Percentiles rank a stretch among this genome's conserved stretches.
Conservation (phyloP, 139 green algal genomes). For the Micractinium conductrix region DNA sequence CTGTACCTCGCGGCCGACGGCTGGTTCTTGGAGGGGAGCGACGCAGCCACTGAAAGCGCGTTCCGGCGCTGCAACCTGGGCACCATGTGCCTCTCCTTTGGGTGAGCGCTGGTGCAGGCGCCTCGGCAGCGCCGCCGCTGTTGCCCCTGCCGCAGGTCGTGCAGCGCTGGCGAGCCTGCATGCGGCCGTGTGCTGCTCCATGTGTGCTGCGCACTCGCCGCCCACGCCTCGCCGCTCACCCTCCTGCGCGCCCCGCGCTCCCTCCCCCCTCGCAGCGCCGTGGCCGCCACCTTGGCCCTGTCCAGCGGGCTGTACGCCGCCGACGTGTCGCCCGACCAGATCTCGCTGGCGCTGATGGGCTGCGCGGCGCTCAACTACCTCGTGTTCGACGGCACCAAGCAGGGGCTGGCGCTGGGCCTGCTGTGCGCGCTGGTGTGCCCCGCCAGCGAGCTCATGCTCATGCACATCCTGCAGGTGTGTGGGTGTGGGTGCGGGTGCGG, state of each 20-base stretch:
- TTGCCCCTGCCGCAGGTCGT: too few species aligned
- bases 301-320: conserved; percentile 55
- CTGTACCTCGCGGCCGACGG: conserved; percentile 13
- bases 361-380: conserved; percentile 49
- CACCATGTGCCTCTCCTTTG: conserved; percentile 33
- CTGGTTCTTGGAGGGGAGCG: background rate
- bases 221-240: too few species aligned
- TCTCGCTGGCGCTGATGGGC: conserved; percentile 45
- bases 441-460: conserved; percentile 52
- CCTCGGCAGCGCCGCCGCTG: too few species aligned
- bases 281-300: conserved; percentile 56
- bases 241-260: background rate
- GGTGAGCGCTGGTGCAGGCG: conserved; percentile 16
- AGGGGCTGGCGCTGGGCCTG: conserved; percentile 57
- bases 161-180: too few species aligned
- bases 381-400: conserved; percentile 55
- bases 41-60: background rate
- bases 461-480: conserved; percentile 39
- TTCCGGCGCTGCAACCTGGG: conserved; percentile 29
- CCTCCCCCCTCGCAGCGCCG: conserved; percentile 7
- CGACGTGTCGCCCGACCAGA: conserved; percentile 44
- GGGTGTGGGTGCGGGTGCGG: too few species aligned
- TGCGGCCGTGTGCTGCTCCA: too few species aligned
- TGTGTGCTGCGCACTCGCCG: too few species aligned
- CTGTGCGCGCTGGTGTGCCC: conserved; percentile 65